A percentile compares a stretch with the other conserved stretches of the same genome.
Conservation (phyloP, 2,329 filamentous ascomycete species). For the Neophaeococcomyces mojaviensis region DNA sequence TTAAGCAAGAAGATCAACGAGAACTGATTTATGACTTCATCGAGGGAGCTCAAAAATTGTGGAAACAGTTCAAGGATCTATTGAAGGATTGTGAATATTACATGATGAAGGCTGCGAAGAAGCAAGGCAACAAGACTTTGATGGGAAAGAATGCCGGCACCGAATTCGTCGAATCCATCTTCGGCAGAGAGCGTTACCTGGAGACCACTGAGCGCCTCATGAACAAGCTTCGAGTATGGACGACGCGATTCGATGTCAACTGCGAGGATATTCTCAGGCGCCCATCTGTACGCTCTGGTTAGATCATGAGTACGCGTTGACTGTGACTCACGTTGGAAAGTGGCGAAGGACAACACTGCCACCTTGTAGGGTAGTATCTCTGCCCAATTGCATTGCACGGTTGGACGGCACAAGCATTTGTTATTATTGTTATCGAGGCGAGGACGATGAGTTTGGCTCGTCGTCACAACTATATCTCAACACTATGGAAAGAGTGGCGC, state of each 20-base stretch:
- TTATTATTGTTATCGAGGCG: neutral
- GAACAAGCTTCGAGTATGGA: constrained; percentile 80
- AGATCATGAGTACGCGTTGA: constrained; percentile 24
- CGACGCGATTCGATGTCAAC: constrained; percentile 90
- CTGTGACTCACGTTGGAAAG: constrained; percentile 4
- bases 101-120: constrained; percentile 86
- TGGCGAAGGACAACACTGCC: neutral
- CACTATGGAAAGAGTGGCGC: neutral
- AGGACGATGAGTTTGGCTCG: constrained; percentile 2
- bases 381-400: neutral
- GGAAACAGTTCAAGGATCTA: constrained; percentile 73
- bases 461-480: neutral
- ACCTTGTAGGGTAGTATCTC: neutral
- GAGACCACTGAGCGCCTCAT: constrained; percentile 89
- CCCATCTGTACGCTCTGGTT: constrained; percentile 30
- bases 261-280: constrained; percentile 76
- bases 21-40: constrained; percentile 88
- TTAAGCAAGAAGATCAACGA: constrained; percentile 64
- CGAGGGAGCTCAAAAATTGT: constrained; percentile 77
- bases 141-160: constrained; percentile 88
- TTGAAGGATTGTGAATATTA: constrained; percentile 87
- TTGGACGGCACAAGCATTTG: constrained; percentile 3
- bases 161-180: constrained; percentile 94
- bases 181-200: constrained; percentile 82
- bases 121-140: constrained; percentile 54